phyloP scores from a whole-genome alignment of 2,329 filamentous ascomycete genomes.

The Ceratocystis cubensis region DNA sequence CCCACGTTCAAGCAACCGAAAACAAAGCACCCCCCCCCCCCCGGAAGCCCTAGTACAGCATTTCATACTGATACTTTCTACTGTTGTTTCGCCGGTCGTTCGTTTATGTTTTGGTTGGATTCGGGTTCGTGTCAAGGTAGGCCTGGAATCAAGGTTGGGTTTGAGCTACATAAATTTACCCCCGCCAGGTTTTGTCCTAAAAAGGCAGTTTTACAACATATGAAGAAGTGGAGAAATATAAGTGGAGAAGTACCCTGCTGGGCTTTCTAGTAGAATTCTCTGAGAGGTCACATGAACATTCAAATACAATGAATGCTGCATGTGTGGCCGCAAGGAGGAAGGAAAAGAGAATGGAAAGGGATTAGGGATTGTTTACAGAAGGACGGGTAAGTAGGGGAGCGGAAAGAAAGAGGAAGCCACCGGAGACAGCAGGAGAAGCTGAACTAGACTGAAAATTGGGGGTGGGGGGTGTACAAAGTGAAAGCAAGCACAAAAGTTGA shows the following conservation, averaged over 20 bases:
- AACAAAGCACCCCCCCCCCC: no score
- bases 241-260: background rate
- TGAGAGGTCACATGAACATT: slow-evolving; percentile 8
- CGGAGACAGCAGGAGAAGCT: background rate
- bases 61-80: no score
- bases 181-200: background rate
- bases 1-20: no score
- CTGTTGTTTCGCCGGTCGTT: no score
- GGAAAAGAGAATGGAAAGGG: slow-evolving; percentile 25
- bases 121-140: no score
- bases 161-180: no score
- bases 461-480: background rate
- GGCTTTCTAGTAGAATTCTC: background rate
- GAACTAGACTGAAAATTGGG: background rate
- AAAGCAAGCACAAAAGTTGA: background rate
- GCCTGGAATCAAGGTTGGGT: no score
- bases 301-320: background rate
- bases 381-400: background rate
- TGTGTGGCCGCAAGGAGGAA: background rate
- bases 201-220: background rate
- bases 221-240: background rate
- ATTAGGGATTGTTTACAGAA: background rate
- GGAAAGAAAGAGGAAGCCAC: background rate
- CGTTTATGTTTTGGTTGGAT: no score
- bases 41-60: no score